Base-by-base conservation (phyloP, 768 basidiomycete genomes). In the Phallus indusiatus region DNA sequence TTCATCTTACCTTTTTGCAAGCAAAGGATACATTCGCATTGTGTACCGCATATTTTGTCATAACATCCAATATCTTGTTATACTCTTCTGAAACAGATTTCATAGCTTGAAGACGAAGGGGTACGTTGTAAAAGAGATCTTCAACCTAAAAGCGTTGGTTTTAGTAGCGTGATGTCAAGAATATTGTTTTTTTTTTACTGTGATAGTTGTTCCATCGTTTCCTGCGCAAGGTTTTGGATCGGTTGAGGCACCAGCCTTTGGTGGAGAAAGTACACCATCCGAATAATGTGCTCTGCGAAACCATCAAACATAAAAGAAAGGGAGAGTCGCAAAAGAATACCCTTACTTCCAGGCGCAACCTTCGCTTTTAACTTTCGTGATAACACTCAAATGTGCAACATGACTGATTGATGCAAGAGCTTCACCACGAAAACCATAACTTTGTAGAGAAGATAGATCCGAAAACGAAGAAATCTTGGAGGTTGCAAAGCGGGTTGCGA, bases 381-480 rank as follows among this genome's bases (percentile, higher is more conserved):
- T 73, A 10, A 98, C 88, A 17, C 84, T 83, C 57, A 99, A 76
- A 69, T 88, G 89, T 1, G 94, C 85, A 46, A 95, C 91, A 71
- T 96, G 93, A 5, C 92, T 94, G 60, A 99, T 91, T 12, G 92
- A 94, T 1, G 95, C 96, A 52, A 99, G 74, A 0, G 96, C 96
- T 73, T 99, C 96, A 28, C 96, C 95, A 54, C 96, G 82, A 71
- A 99, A 99, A 0, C 96, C 96, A 70, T 97, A 98, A 0, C 95
- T 98, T 1, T 81, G 78, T 36, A 99, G 77, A n/a, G 76, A 77
- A 35, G 84, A 82, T 56, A 99, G 70, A 67, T 99, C 96, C 3
- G 88, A 85, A 66, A 92, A 99, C 0, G 82, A 81, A 1, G 83
- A 80, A 5, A 99, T 73, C 67, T 98, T 99, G 2, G 93, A 95